Evolutionary conservation across 495 filamentous ascomycete genomes (phyloP).

Genomic region (Podospora comata): DNA sequence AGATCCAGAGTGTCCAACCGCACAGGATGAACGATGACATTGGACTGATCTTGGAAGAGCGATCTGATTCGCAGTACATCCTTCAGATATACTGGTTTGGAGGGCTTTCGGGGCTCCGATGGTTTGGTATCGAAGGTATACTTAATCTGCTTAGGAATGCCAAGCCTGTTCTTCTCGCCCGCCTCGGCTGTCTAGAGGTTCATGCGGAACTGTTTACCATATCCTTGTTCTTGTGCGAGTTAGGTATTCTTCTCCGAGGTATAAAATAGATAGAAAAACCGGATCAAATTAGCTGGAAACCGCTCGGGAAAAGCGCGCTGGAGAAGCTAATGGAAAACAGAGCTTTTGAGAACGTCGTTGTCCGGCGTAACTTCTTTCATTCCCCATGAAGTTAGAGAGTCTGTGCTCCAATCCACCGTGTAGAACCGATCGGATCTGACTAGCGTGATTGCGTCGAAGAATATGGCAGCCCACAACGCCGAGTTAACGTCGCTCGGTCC

Average conservation of each 20-base stretch:
- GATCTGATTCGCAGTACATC: too few relatives aligned
- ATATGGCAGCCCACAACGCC: conserved; percentile 64
- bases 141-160: too few relatives aligned
- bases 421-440: conserved; percentile 82
- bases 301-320: conserved; percentile 66
- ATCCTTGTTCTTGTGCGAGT: conserved; percentile 45
- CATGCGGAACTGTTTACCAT: too few relatives aligned
- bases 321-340: conserved; percentile 71
- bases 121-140: too few relatives aligned
- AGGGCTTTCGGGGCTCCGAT: too few relatives aligned
- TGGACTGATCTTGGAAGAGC: too few relatives aligned
- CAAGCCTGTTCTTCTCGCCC: too few relatives aligned
- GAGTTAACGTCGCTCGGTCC: conserved; percentile 56
- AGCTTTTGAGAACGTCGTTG: conserved; percentile 62
- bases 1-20: too few relatives aligned
- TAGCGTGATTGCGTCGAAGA: conserved; percentile 75
- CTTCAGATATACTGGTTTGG: too few relatives aligned
- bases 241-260: conserved; percentile 55
- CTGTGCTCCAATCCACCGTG: conserved; percentile 63
- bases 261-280: conserved; percentile 66
- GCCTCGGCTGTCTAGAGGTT: too few relatives aligned
- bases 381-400: conserved; percentile 76
- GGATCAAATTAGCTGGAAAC: conserved; percentile 68
- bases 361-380: conserved; percentile 67
- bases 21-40: too few relatives aligned